Percentiles rank a stretch among this genome's conserved stretches.
phyloP scores from a whole-genome alignment of 345 rosid genomes.

The Salix purpurea region DNA sequence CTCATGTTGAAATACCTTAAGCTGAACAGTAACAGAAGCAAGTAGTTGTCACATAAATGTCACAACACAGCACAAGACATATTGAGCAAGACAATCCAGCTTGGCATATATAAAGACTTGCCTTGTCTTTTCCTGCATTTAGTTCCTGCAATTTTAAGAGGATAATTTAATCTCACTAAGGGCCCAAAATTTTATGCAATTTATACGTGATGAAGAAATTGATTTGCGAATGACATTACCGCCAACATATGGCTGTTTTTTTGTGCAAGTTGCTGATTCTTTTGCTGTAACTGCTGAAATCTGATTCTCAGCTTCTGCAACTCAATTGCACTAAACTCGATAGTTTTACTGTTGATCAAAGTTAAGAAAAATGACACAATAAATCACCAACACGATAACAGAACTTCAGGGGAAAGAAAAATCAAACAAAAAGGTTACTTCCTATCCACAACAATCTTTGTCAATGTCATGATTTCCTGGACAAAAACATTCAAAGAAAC shows the following conservation, averaged over 20 bases:
- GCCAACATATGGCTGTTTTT: slow-evolving; percentile 53
- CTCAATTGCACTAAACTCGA: slow-evolving; percentile 47
- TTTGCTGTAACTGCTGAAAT: slow-evolving; percentile 54
- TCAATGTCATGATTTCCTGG: slow-evolving; percentile 56
- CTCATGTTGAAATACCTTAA: slow-evolving; percentile 61
- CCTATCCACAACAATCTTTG: slow-evolving; percentile 45
- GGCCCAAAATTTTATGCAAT: neutral
- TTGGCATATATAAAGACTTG: slow-evolving; percentile 21
- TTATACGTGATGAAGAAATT: slow-evolving; percentile 12
- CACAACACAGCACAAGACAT: neutral
- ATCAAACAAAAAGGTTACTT: slow-evolving; percentile 35
- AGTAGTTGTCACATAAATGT: slow-evolving; percentile 7
- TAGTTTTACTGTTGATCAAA: slow-evolving; percentile 41
- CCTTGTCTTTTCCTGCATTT: slow-evolving; percentile 63
- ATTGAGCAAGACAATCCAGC: neutral
- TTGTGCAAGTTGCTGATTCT: slow-evolving; percentile 62
- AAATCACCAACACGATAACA: slow-evolving; percentile 6
- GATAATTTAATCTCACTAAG: slow-evolving; percentile 15
- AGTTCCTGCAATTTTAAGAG: slow-evolving; percentile 52
- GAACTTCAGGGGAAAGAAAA: neutral
- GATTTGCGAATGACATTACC: slow-evolving; percentile 31
- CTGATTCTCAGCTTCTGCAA: slow-evolving; percentile 49
- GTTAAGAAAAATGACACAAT: slow-evolving; percentile 8
- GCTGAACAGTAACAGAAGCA: slow-evolving; percentile 37
- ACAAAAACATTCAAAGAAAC: slow-evolving; percentile 17